Base-by-base conservation (phyloP, 331 rosid genomes). In the Acacia concinna region DNA sequence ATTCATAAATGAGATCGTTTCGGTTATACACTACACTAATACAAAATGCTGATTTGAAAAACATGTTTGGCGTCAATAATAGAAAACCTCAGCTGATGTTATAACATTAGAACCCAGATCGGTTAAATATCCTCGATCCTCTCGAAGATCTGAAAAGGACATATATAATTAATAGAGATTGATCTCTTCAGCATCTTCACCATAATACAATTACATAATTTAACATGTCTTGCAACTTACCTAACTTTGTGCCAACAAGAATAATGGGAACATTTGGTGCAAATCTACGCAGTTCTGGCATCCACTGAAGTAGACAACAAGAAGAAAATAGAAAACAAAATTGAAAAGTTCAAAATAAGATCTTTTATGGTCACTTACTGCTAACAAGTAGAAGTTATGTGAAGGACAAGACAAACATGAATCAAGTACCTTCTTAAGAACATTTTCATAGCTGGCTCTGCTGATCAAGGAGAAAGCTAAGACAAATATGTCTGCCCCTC, bases 231-330 rank as follows among this genome's bases (percentile, higher is more conserved):
- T 30, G 43, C 20, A 75, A 38, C 91, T 70, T 84, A 96, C 99
- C 99, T 67, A 96, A 84, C 86, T 96, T 96, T 41, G 99, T 93
- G 20, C 99, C 99, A 87, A 96, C 98, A 84, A 96, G 98, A 87
- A 96, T 91, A 81, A 96, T 83, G 23, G 99, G 99, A 79, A 93
- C 99, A 77, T 87, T 88, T 20, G 98, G 99, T 0, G 99, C 99
- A 86, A 96, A 93, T 78, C 99, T 82, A 37, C 96, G 93, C 87
- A 96, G 91, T 63, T 96, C 99, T 0, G 99, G 99, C 97, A 96
- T 93, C 98, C 99, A 93, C 98, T 96, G 88, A 4, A 71, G 74
- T 56, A 85, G 76, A 59, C 52, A 68, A 56, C 47, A 52, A 47
- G 52, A 54, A 14, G 70, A 51, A 51, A 0, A 65, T 62, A 34